Base-by-base conservation (phyloP, 495 filamentous ascomycete species). In the Tetracladium setigerum region DNA sequence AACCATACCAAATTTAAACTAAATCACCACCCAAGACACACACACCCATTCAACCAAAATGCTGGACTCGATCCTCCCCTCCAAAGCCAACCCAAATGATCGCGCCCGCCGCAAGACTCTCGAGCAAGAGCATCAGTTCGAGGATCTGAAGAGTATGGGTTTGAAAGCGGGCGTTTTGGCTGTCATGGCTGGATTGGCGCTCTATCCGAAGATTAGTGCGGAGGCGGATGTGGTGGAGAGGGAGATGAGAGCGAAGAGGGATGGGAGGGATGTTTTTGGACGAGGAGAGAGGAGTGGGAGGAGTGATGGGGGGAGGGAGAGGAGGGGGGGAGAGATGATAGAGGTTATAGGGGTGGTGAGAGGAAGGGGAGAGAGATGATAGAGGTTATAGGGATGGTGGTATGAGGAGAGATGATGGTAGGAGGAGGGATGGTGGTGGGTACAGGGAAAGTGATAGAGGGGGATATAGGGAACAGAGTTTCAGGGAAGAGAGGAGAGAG, bases 131-230 rank as follows among this genome's bases (percentile, higher is more conserved):
- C 12, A 12, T 9, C 33, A 40, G 0, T 17, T 17, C 9, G 41
- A 46, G 30, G 30, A 35, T 24, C 34, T 46, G 7, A 41, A 41
- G 14, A 43, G 46, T 4, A 14, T 42, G 11, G 49, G 27, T 15
- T 15, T 47, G 10, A 52, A 52, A 41, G 44, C n/a, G 10, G 49
- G 24, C 1, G 31, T 46, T 13, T 32, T 52, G n/a, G 30, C 14
- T 5, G 5, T 41, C 3, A 27, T 52, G 30, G 38, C 24, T 6
- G 37, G 14, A 0, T 17, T 47, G 11, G 49, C 49, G 5, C 35
- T 14, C 14, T 46, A 41, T 37, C 49, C 49, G 10, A 46, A 32
- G 18, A 13, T 30, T 5, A 38, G 38, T 18, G 32, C 15, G 6
- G 33, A 38, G 38, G 38, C 36, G 9, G 16, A 52, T 22, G 38